Evolutionary conservation across 2,329 filamentous ascomycete genomes (phyloP), one percentile per base, ranked within the genome.

Genomic region (Pseudocercospora vitis): DNA sequence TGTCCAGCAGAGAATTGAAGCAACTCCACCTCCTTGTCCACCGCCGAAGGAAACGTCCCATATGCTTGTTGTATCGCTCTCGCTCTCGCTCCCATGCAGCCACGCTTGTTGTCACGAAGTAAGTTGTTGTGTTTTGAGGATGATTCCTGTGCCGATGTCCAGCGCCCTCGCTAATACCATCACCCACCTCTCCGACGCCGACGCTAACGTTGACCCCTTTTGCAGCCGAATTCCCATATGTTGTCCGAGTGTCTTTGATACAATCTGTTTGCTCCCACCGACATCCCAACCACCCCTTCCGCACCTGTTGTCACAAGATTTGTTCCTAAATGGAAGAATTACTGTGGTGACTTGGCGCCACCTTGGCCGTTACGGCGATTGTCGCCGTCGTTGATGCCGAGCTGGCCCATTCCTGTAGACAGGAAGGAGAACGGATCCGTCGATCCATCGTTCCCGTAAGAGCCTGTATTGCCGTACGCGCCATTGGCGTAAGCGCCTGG

Each of bases 371-470:
- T 76, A 62, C 76, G 74, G 48, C 75, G 72, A 35, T 67, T 63
- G 48, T 66, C 63, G 48, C 76, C 74, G 35, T 77, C 85, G 68
- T 84, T 83, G 63, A 94, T 87, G 31, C 84, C 84, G 48, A 94
- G 79, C 46, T 83, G 82, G 52, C 84, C 82, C 55, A 94, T 88
- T 37, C 86, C 86, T 24, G 81, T 81, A 24, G 85, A 88, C 48
- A 94, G 79, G 76, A 92, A 92, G 12, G 87, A 85, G 71, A 92
- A 91, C 8, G 88, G 87, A 64, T 91, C 88, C 63, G 78, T 85
- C 67, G 88, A 85, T 51, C 76, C 77, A 63, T 84, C 78, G 28
- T 61, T 60, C 45, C 59, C 59, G 28, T 65, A 61, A 46, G 83
- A 83, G 29, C 59, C 63, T 55, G 64, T 63, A 49, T 58, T 55